phyloP scores from a whole-genome alignment of 495 filamentous ascomycete genomes.

The Aspergillus olivimuriae region DNA sequence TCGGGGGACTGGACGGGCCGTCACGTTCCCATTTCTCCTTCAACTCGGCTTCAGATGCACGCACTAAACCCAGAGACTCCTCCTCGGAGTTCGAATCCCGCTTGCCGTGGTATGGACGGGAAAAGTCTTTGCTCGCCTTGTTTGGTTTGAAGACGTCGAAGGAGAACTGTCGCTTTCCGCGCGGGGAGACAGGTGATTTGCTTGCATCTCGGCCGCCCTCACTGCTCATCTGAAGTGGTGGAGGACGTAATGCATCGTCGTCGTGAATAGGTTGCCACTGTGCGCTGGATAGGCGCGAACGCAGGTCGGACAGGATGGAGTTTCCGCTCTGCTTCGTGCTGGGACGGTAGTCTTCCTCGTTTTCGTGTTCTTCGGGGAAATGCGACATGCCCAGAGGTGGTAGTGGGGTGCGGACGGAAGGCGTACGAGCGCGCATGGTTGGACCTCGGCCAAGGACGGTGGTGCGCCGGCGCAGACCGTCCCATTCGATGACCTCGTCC shows the following conservation, averaged over 20 bases:
- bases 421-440: constrained; percentile 27
- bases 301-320: constrained; percentile 53
- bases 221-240: too few relatives aligned
- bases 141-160: constrained; percentile 76
- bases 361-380: constrained; percentile 59
- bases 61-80: background rate
- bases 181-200: too few relatives aligned
- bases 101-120: constrained; percentile 28
- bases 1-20: too few relatives aligned
- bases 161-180: constrained; percentile 72
- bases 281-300: constrained; percentile 37
- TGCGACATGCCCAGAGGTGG: constrained; percentile 85
- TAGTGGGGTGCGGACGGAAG: constrained; percentile 36
- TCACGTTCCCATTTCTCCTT: too few relatives aligned
- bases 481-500: constrained; percentile 81
- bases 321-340: constrained; percentile 27
- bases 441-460: constrained; percentile 55
- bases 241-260: too few relatives aligned
- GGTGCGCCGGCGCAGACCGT: constrained; percentile 78
- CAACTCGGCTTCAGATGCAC: too few relatives aligned
- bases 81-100: background rate
- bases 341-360: constrained; percentile 28
- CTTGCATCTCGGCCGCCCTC: too few relatives aligned
- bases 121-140: constrained; percentile 10
- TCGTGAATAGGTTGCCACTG: constrained; percentile 28